phyloP scores from a whole-genome alignment of 768 basidiomycete species.

The Gymnopilus junonius region DNA sequence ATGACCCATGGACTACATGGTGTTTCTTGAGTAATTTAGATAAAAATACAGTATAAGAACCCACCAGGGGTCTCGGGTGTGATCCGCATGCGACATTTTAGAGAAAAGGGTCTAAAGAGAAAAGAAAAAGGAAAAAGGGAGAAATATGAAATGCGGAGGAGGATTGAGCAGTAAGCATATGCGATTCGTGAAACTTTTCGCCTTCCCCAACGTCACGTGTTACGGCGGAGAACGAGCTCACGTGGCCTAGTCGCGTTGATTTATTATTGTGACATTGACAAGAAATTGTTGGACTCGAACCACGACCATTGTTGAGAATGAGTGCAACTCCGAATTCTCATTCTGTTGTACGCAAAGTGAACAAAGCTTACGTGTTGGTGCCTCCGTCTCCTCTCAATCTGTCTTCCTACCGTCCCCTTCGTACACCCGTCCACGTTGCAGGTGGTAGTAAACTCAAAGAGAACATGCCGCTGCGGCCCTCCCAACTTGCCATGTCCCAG shows the following conservation, averaged over 20 bases:
- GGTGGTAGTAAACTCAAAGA: constrained; percentile 46
- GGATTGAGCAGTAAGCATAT: background rate
- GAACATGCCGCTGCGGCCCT: constrained; percentile 42
- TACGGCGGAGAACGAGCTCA: constrained; percentile 17
- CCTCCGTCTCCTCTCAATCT: constrained; percentile 50
- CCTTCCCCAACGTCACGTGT: constrained; percentile 33
- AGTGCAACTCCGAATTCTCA: constrained; percentile 25
- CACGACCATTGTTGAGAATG: constrained; percentile 32
- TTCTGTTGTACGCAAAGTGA: constrained; percentile 35
- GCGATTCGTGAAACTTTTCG: constrained; percentile 35
- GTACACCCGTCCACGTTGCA: constrained; percentile 26
- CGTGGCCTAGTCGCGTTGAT: constrained; percentile 38
- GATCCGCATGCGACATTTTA: constrained; percentile 30
- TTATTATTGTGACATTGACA: constrained; percentile 24
- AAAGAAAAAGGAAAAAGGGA: constrained; percentile 7
- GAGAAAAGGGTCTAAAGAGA: constrained; percentile 6
- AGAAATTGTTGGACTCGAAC: constrained; percentile 26
- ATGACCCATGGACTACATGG: constrained; percentile 91
- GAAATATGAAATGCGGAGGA: constrained; percentile 12
- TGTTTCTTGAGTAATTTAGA: constrained; percentile 4
- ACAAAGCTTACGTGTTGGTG: constrained; percentile 63
- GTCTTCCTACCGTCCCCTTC: constrained; percentile 26
- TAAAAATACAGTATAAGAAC: background rate
- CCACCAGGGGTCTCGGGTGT: constrained; percentile 34
- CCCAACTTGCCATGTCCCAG: constrained; percentile 23